Base-by-base conservation (phyloP, 331 rosid species). In the Malus hybrid region DNA sequence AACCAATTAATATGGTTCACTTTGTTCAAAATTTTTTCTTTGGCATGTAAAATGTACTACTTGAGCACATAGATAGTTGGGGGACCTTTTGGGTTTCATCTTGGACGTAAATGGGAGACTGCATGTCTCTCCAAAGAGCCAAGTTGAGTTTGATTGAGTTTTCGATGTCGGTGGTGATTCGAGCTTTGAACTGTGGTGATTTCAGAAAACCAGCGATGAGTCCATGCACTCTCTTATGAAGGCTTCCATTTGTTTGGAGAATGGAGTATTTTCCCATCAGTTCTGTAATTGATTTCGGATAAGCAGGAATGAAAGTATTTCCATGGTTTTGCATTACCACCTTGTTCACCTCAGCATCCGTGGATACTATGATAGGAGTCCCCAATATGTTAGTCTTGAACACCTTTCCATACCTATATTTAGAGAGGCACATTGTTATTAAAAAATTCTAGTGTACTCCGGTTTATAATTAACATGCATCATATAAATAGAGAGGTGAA, bases 231-330 rank as follows among this genome's bases (percentile, higher is more conserved):
- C 83, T 79, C 75, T 82, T 86, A 15, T 94, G 97, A 63, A 74
- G 79, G 78, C 28, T 87, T 3, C 97, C 96, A 3, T 88, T 92
- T 67, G 83, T 78, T 60, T 83, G 87, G 18, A 94, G 92, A 5
- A 94, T 94, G 12, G 97, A 92, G 62, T 87, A 72, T 67, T 87
- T 77, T 1, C 99, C 99, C 73, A 94, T 78, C 12, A 94, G 64
- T 67, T 94, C 99, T 34, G 80, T 83, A 3, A 92, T 79, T 10
- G 99, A 90, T 88, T 92, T 94, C 7, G 99, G 99, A 83, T 94
- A 94, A 32, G 99, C 99, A 13, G 99, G 99, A 18, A 89, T 65
- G 52, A 92, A 94, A 0, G 42, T 81, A 80, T 79, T 87, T 7
- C 88, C 97, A 24, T 90, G 96, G 82, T 94, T 94, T 48, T 86